These are phyloP conservation scores for Sesbania bispinosa DNA, from an alignment of 306 rosid species.

Conservation along the genomic window DNA sequence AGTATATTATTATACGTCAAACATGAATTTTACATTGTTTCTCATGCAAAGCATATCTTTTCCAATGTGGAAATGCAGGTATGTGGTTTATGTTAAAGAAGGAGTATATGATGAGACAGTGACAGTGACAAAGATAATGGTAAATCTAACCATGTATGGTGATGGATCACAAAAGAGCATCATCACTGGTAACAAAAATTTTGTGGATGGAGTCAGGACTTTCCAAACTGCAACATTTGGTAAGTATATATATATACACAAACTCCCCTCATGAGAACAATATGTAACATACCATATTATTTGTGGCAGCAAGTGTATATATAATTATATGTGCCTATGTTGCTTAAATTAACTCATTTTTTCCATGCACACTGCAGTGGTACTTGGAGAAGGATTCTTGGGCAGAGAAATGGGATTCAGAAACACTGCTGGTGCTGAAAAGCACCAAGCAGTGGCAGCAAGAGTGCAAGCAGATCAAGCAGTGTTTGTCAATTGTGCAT, in stretches of 20 bases:
- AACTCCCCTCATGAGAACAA: not conserved
- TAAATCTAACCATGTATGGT: slow-evolving; percentile 68
- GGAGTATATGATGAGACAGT: slow-evolving; percentile 75
- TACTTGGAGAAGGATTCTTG: slow-evolving; percentile 66
- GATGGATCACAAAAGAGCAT: slow-evolving; percentile 76
- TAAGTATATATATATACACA: slow-evolving; percentile 28
- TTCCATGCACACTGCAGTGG: slow-evolving; percentile 41
- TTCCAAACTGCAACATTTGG: slow-evolving; percentile 81
- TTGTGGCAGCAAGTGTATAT: not conserved
- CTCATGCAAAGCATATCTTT: not conserved
- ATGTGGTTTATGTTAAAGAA: slow-evolving; percentile 69
- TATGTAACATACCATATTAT: not conserved
- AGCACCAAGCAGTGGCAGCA: slow-evolving; percentile 75
- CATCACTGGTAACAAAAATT: slow-evolving; percentile 67
- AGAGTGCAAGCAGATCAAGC: slow-evolving; percentile 61
- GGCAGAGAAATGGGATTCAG: slow-evolving; percentile 60
- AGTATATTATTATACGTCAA: too few species aligned
- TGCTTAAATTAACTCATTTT: too few species aligned
- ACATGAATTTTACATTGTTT: too few species aligned
- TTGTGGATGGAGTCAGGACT: slow-evolving; percentile 63
- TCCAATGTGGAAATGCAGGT: slow-evolving; percentile 40
- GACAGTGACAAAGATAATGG: slow-evolving; percentile 51
- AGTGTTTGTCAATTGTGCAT: slow-evolving; percentile 51
- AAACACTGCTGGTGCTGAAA: slow-evolving; percentile 75
- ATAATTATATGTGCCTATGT: too few species aligned